Conservation (phyloP, 495 filamentous ascomycete species). For the Annulohypoxylon moriforme region DNA sequence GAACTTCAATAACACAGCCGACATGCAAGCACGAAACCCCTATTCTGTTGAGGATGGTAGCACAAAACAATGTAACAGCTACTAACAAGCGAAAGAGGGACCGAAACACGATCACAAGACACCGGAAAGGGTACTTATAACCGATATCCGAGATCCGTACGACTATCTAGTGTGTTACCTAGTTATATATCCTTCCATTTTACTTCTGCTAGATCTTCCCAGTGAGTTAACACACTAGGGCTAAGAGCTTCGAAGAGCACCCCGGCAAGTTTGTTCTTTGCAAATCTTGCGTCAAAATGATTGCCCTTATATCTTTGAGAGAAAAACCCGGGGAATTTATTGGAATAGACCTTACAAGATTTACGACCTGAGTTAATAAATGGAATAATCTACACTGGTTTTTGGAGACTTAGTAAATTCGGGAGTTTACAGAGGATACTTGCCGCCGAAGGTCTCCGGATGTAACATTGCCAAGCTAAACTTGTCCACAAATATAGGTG, state of each 20-base stretch:
- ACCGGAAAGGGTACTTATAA: no score
- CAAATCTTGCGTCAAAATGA: not conserved
- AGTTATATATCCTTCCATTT: not conserved
- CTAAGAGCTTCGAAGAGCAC: not conserved
- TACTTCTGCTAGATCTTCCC: not conserved
- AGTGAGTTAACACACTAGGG: not conserved
- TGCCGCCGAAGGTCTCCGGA: not conserved
- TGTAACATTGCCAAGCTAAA: not conserved
- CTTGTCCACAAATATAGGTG: no score
- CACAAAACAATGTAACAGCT: no score
- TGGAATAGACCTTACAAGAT: not conserved
- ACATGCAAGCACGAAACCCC: no score
- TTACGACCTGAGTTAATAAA: slow-evolving; percentile 1
- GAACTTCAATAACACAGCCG: no score
- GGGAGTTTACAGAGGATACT: no score
- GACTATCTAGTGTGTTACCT: slow-evolving; percentile 3
- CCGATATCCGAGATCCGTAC: not conserved
- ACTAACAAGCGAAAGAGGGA: no score
- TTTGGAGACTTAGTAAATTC: no score
- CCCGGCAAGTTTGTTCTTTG: not conserved
- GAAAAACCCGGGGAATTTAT: not conserved
- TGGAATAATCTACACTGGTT: not conserved
- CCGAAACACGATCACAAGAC: no score
- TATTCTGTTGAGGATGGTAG: no score
- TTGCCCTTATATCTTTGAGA: not conserved